Conservation (phyloP, 73 alveolate species). For the Durusdinium trenchii region DNA sequence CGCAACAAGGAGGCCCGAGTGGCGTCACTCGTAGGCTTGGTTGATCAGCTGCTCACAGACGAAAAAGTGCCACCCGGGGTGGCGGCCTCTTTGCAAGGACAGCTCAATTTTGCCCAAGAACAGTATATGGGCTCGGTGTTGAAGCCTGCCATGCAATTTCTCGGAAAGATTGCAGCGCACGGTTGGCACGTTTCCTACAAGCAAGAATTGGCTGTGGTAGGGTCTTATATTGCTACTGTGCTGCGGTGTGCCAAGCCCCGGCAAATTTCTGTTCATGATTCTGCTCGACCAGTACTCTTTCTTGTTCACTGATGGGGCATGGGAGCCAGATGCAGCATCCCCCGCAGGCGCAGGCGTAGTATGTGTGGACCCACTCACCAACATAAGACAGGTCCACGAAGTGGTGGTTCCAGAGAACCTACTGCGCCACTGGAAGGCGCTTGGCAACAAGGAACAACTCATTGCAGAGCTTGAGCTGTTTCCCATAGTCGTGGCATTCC, state of each 20-base stretch:
- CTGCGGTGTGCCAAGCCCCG: background rate
- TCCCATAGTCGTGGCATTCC: background rate
- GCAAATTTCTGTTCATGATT: background rate
- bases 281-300: background rate
- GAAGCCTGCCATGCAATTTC: background rate
- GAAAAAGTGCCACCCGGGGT: background rate
- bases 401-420: background rate
- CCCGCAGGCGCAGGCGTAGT: conserved; percentile 14
- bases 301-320: conserved; percentile 54
- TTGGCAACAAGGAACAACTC: conserved; percentile 3
- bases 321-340: background rate
- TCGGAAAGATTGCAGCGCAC: background rate
- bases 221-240: background rate
- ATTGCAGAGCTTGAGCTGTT: conserved; percentile 36
- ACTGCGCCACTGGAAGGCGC: background rate
- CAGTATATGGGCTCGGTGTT: background rate
- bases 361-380: too few relatives aligned
- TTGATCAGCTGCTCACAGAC: background rate
- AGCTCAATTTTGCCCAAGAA: conserved; percentile 30
- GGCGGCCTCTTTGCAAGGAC: conserved; percentile 2
- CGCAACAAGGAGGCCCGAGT: background rate
- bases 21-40: background rate
- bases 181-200: background rate
- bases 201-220: background rate
- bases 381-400: background rate